Conservation (phyloP, 139 green algal species). For the Chlamydomonas urium region DNA sequence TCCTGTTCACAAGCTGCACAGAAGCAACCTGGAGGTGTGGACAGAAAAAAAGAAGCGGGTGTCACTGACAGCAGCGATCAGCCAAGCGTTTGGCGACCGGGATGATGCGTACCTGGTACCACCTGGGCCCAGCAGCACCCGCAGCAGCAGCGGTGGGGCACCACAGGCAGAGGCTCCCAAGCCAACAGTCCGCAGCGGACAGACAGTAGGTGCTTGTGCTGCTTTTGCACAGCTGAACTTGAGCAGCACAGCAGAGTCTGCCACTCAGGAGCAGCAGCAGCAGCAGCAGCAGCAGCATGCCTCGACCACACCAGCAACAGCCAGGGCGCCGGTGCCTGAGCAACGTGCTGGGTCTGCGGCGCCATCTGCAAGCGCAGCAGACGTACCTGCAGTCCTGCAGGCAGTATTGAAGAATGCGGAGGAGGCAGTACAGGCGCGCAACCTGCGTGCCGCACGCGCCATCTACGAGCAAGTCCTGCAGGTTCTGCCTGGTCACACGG, state of each 20-base stretch:
- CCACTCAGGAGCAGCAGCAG: neutral
- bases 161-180: no score
- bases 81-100: neutral
- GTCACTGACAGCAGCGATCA: neutral
- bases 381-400: no score
- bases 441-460: neutral
- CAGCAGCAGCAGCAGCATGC: neutral
- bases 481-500: neutral
- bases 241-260: no score
- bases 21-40: neutral
- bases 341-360: no score
- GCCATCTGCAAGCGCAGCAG: no score
- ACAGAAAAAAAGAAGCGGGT: neutral
- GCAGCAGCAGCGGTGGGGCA: no score
- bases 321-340: no score
- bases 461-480: neutral
- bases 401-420: neutral
- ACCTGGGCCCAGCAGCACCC: no score
- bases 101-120: conserved; percentile 13
- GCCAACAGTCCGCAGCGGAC: no score
- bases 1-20: neutral
- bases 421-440: neutral
- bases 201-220: no score
- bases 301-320: no score
- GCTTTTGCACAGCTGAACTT: no score